These are phyloP conservation scores for Pleurostoma richardsiae DNA, from an alignment of 2,329 filamentous ascomycete species.

Conservation along the genomic window DNA sequence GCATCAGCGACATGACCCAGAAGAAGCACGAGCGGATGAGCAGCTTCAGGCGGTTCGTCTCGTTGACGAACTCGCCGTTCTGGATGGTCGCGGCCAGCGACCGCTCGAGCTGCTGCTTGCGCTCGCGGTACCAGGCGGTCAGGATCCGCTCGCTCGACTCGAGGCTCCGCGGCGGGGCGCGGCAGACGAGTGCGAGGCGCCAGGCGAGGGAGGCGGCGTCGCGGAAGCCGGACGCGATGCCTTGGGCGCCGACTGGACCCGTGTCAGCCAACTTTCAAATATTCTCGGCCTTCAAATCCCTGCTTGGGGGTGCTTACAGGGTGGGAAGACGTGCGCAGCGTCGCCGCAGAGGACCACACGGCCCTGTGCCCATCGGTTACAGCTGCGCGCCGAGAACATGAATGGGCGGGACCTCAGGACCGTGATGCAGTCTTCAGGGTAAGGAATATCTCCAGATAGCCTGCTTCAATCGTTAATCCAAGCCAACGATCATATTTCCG, in stretches of 20 bases:
- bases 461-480: background rate
- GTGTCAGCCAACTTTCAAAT: too few species aligned
- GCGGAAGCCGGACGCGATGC: constrained; percentile 26
- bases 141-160: background rate
- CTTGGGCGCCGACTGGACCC: constrained; percentile 24
- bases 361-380: constrained; percentile 38
- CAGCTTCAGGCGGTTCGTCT: background rate
- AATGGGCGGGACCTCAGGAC: constrained; percentile 39
- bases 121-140: background rate
- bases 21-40: background rate
- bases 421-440: constrained; percentile 38
- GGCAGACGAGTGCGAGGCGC: constrained; percentile 16
- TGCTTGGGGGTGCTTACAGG: constrained; percentile 17
- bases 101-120: constrained; percentile 6
- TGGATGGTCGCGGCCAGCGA: constrained; percentile 3
- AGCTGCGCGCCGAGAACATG: constrained; percentile 35
- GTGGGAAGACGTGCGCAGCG: constrained; percentile 46
- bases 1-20: background rate
- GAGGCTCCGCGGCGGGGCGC: background rate
- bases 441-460: constrained; percentile 12
- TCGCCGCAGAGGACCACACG: constrained; percentile 40
- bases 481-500: background rate
- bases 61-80: constrained; percentile 4
- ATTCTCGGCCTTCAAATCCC: too few species aligned
- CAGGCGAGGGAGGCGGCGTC: constrained; percentile 27